Conservation (phyloP, 805 yeast species). For the Grigorovia jiainica region DNA sequence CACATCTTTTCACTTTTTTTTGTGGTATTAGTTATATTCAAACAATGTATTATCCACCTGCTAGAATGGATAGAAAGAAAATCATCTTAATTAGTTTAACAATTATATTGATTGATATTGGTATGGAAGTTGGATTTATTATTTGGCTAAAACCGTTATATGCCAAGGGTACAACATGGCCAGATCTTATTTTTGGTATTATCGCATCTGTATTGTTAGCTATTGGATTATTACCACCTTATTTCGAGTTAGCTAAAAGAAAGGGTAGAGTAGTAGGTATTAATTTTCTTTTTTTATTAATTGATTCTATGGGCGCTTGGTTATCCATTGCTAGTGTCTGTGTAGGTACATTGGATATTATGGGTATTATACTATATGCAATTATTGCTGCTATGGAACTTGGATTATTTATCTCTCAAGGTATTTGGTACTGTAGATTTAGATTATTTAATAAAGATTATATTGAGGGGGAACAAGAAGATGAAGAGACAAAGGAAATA, state of each 20-base stretch:
- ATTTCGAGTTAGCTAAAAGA: slow-evolving; percentile 71
- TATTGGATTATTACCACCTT: slow-evolving; percentile 79
- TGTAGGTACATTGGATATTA: slow-evolving; percentile 58
- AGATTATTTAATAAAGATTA: slow-evolving; percentile 15
- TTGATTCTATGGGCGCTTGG: slow-evolving; percentile 79
- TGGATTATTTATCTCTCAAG: slow-evolving; percentile 66
- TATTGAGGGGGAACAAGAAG: background rate
- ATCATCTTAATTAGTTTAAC: slow-evolving; percentile 29
- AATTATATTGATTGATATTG: slow-evolving; percentile 41
- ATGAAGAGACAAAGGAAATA: background rate
- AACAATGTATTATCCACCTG: slow-evolving; percentile 67
- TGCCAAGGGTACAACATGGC: slow-evolving; percentile 54
- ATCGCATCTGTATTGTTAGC: slow-evolving; percentile 70
- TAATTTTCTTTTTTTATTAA: slow-evolving; percentile 63
- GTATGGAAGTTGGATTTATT: slow-evolving; percentile 60
- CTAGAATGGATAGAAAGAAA: slow-evolving; percentile 28
- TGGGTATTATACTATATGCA: slow-evolving; percentile 70
- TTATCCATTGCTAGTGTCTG: slow-evolving; percentile 57
- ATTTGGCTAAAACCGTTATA: slow-evolving; percentile 55
- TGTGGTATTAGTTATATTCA: slow-evolving; percentile 62
- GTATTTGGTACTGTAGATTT: slow-evolving; percentile 54
- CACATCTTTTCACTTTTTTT: slow-evolving; percentile 68
- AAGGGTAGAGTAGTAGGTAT: slow-evolving; percentile 83
- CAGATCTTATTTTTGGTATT: slow-evolving; percentile 69
- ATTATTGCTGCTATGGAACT: slow-evolving; percentile 66